Conservation (phyloP, 495 filamentous ascomycete species). For the Trichoderma virens region DNA sequence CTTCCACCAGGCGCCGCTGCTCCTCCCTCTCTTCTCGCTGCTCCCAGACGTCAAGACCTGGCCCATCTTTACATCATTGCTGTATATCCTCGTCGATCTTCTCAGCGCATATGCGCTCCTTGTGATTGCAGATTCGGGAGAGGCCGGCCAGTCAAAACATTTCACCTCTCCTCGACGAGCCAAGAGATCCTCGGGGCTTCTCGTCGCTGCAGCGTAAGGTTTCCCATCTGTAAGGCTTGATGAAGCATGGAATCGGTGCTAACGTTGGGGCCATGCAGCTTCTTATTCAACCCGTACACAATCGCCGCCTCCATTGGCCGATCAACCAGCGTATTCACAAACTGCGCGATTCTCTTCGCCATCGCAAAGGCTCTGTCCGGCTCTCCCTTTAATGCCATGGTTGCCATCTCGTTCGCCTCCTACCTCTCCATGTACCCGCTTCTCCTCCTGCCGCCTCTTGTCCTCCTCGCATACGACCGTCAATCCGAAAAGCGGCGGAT, state of each 20-base stretch:
- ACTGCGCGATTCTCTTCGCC: slow-evolving; percentile 77
- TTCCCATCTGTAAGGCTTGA: slow-evolving; percentile 1
- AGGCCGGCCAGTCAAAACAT: slow-evolving; percentile 60
- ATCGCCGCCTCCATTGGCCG: slow-evolving; percentile 89
- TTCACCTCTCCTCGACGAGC: slow-evolving; percentile 74
- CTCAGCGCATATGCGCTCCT: slow-evolving; percentile 76
- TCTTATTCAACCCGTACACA: slow-evolving; percentile 92
- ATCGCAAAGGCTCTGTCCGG: slow-evolving; percentile 76
- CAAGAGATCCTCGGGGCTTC: slow-evolving; percentile 65
- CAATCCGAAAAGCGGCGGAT: slow-evolving; percentile 28
- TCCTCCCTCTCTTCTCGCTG: slow-evolving; percentile 83
- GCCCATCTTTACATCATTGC: slow-evolving; percentile 65
- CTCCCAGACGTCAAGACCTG: slow-evolving; percentile 59
- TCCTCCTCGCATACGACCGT: slow-evolving; percentile 74
- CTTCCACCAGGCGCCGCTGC: slow-evolving; percentile 92
- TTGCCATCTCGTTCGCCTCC: slow-evolving; percentile 76
- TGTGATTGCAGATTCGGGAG: slow-evolving; percentile 74
- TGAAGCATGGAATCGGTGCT: background rate
- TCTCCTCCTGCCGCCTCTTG: slow-evolving; percentile 73
- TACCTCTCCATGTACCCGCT: slow-evolving; percentile 91
- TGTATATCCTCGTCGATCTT: slow-evolving; percentile 78
- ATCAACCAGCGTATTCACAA: slow-evolving; percentile 85
- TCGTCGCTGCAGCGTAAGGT: slow-evolving; percentile 68
- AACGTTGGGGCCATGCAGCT: slow-evolving; percentile 38
- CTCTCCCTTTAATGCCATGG: slow-evolving; percentile 65